A percentile compares a stretch with the other conserved stretches of the same genome.
Evolutionary conservation across 1,284 basidiomycete genomes (phyloP).

Genomic region (Coniferiporia sulphurascens): DNA sequence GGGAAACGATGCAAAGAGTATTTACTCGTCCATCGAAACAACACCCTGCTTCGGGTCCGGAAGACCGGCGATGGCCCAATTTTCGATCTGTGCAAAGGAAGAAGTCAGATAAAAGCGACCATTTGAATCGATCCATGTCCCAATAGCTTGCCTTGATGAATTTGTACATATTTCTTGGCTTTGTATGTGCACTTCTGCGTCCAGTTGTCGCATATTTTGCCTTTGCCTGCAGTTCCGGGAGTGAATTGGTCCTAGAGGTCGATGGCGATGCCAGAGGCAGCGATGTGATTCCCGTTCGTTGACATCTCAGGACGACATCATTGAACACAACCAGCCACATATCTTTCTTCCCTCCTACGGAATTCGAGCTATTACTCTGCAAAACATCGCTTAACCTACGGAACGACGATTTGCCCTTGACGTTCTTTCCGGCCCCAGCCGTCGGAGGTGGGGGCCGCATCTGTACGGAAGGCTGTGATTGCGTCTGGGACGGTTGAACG

Average conservation of each 20-base stretch:
- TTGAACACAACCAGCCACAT: constrained; percentile 94
- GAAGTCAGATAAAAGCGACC: constrained; percentile 8
- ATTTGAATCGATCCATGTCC: not conserved
- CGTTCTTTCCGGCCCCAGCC: constrained; percentile 34
- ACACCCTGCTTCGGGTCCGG: constrained; percentile 68
- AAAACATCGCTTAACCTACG: constrained; percentile 82
- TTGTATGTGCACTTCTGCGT: constrained; percentile 64
- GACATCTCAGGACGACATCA: constrained; percentile 91
- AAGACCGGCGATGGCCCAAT: constrained; percentile 79
- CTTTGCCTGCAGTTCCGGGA: constrained; percentile 75
- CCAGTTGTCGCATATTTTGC: constrained; percentile 77
- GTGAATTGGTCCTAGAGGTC: constrained; percentile 62
- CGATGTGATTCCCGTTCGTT: constrained; percentile 84
- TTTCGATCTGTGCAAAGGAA: constrained; percentile 61
- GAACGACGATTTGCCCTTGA: constrained; percentile 78
- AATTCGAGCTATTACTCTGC: constrained; percentile 36
- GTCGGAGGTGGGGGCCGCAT: constrained; percentile 50
- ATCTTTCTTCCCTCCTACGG: constrained; percentile 75
- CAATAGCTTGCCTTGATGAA: constrained; percentile 64
- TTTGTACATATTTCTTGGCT: constrained; percentile 87
- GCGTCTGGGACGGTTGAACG: constrained; percentile 26
- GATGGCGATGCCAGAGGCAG: constrained; percentile 76
- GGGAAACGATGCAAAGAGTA: constrained; percentile 3
- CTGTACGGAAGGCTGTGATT: constrained; percentile 31
- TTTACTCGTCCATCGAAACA: constrained; percentile 83